Percentiles rank a stretch among this genome's conserved stretches.
Evolutionary conservation across 345 rosid species (phyloP).

Genomic region (Eucalyptus viminalis): DNA sequence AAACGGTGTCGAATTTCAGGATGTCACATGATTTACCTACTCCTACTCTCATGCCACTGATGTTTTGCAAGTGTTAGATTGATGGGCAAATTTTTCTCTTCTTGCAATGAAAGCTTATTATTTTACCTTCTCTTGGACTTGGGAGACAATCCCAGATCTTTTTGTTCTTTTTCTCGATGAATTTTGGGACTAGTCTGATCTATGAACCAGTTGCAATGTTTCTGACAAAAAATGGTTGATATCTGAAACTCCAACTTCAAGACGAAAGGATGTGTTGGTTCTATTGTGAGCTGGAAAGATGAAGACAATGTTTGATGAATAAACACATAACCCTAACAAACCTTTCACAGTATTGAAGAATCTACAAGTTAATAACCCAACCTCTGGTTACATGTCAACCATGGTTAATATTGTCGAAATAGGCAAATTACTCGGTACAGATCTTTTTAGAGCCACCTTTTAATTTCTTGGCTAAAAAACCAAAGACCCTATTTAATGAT

Average conservation of each 20-base stretch:
- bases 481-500: not conserved
- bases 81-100: not conserved
- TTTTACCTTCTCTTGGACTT: not conserved
- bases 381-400: not conserved
- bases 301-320: not conserved
- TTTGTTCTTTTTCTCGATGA: not conserved
- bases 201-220: not conserved
- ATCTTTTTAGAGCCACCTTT: not conserved
- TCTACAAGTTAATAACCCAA: not conserved
- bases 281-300: not conserved
- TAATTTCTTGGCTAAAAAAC: not conserved
- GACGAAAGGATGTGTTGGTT: not conserved
- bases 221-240: not conserved
- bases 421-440: not conserved
- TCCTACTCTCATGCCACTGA: not conserved
- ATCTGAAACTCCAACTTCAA: not conserved
- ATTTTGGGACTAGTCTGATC: not conserved
- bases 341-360: not conserved
- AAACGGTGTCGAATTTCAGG: no score
- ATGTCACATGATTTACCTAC: not conserved
- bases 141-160: not conserved
- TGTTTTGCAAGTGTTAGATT: not conserved
- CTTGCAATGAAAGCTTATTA: not conserved
- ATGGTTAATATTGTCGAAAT: not conserved
- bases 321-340: not conserved